Evolutionary conservation across 805 yeast species (phyloP).

Genomic region (Candida cerambycidarum): DNA sequence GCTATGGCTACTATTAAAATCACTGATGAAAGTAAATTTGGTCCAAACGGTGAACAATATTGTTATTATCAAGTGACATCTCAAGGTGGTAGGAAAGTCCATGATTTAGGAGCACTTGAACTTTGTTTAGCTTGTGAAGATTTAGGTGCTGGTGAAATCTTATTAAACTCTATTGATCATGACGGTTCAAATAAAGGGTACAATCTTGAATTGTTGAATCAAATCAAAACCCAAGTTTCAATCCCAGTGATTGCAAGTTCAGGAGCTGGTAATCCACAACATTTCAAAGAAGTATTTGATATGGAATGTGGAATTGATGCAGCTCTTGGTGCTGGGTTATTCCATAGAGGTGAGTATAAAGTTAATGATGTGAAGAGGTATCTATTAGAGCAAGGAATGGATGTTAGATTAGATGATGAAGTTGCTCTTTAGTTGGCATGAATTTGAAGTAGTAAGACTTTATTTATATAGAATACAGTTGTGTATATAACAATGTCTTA

Average conservation of each 20-base stretch:
- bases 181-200: slow-evolving; percentile 96
- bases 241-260: slow-evolving; percentile 97
- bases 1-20: slow-evolving; percentile 67
- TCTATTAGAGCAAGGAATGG: slow-evolving; percentile 56
- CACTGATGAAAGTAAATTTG: slow-evolving; percentile 45
- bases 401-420: slow-evolving; percentile 64
- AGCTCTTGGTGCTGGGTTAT: slow-evolving; percentile 98
- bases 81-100: slow-evolving; percentile 89
- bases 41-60: slow-evolving; percentile 86
- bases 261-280: slow-evolving; percentile 94
- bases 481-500: too few species aligned
- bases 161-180: slow-evolving; percentile 91
- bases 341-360: slow-evolving; percentile 91
- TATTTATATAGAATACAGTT: too few species aligned
- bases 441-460: too few species aligned
- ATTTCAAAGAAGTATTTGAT: slow-evolving; percentile 83
- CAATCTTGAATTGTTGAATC: slow-evolving; percentile 80
- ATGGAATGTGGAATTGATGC: slow-evolving; percentile 83
- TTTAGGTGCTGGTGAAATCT: slow-evolving; percentile 94
- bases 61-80: slow-evolving; percentile 96
- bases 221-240: slow-evolving; percentile 69
- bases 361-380: slow-evolving; percentile 79
- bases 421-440: slow-evolving; percentile 7
- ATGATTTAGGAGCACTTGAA: slow-evolving; percentile 89
- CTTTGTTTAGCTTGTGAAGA: slow-evolving; percentile 85